Base-by-base conservation (phyloP, 768 basidiomycete genomes). In the Hericium coralloides region DNA sequence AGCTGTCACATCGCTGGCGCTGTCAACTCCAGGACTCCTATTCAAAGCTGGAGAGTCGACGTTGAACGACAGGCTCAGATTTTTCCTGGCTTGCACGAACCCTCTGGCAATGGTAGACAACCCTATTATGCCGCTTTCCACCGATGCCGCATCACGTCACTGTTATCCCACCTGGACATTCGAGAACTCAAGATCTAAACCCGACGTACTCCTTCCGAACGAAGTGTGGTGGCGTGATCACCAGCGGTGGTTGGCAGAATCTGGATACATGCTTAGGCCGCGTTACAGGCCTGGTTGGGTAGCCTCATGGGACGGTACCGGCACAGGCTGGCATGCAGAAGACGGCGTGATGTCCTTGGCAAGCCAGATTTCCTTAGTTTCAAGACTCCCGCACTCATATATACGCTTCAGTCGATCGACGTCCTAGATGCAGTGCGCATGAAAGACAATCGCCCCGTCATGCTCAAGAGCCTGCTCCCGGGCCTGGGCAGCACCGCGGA, bases 361-460 rank as follows among this genome's bases (percentile, higher is more conserved):
- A 31, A 31, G 31, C 31, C 10, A 31, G 31, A 6, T 3, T 4
- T 22, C 23, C 2, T 50, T 20, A 36, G 14, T 20, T 6, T 1
- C 5, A 17, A 22, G 10, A 20, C 31, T 18, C 4, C n/a, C 14
- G 14, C 7, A 18, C 38, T 43, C 12, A 14, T 4, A 4, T 53
- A 9, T 49, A 12, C 9, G 15, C 37, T 12, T 57, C 59, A 50
- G 37, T 20, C 49, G 55, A 31, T 31, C 1, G 60, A 53, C n/a
- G 31, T 36, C 2, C 53, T 65, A 17, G 66, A 67, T 38, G 66
- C 66, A 1, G 55, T 31, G 3, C 60, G 64, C 3, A 41, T 48
- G 15, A 38, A 38, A 1, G 66, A 67, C 49, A 60, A 61, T 2
- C 49, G 41, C 39, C 52, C 57, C 0, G 66, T 67, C 4, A 62